Evolutionary conservation across 148 eudicot genomes (phyloP), one percentile per base, ranked within the genome.

Genomic region (Vaccinium corymbosum): DNA sequence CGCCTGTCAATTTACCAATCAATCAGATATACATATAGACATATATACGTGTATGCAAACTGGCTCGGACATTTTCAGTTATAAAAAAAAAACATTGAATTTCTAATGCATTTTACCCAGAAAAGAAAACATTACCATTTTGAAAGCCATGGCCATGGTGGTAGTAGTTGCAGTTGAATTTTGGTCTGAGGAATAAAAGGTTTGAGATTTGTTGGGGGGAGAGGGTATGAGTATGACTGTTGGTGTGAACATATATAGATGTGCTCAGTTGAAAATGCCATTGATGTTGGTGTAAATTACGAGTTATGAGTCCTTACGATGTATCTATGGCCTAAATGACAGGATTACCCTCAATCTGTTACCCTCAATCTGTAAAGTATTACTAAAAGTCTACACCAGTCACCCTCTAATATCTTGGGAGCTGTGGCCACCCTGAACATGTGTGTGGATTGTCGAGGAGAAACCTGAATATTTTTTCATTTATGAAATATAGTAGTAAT

Each of bases 101-200:
- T 42, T 42, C 6, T 4, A 42, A 42, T 42, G 46, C 46, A 42
- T 42, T 5, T 42, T 42, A 20, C 64, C 64, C 64, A 59, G 9
- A 20, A 59, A 59, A 1, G 16, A 59, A 59, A 59, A 6, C 19
- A 1, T 19, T 94, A 95, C 98, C 98, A 95, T 95, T 90, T 95
- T 94, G 89, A 93, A 94, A 85, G 98, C 98, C 98, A 95, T 95
- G 5, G 98, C 95, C 98, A 95, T 95, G 62, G 68, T 90, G 78
- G 82, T 14, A 46, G 84, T 46, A 49, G 53, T 25, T 50, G 29
- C 6, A 68, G 13, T 50, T 66, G 72, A n/a, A 56, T 79, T 49
- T 15, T n/a, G 50, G 79, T 27, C 52, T 46, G 59, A 75, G 73
- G 38, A 35, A 35, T 35, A 2, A 35, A 35, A 35, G 38, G 38